These are phyloP conservation scores for Otatea glauca DNA, from an alignment of 176 grass and related monocot species.

Conservation along the genomic window DNA sequence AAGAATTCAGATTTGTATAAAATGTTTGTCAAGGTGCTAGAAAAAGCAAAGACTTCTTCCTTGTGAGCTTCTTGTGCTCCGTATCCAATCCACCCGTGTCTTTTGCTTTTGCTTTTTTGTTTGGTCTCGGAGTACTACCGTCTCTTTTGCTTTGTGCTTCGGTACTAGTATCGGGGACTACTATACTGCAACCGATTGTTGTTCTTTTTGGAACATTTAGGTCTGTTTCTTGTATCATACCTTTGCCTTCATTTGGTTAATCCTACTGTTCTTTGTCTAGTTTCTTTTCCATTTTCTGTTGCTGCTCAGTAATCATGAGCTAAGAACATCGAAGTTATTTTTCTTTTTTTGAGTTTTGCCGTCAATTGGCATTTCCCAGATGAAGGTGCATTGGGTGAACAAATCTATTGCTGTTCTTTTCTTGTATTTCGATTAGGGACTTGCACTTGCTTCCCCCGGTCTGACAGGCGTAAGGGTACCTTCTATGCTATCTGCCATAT, in stretches of 20 bases:
- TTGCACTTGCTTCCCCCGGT: not conserved
- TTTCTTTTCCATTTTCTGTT: not conserved
- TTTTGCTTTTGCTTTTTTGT: conserved; percentile 51
- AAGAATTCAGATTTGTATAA: too few species aligned
- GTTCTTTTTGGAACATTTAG: conserved; percentile 19
- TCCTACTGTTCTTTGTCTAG: not conserved
- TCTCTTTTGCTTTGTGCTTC: conserved; percentile 53
- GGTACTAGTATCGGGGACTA: not conserved
- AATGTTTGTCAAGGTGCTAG: too few species aligned
- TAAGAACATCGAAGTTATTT: not conserved
- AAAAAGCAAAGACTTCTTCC: not conserved
- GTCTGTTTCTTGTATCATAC: not conserved
- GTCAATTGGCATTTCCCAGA: not conserved
- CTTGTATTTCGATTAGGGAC: not conserved
- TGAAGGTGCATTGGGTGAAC: not conserved
- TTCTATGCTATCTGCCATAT: not conserved
- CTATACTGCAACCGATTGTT: not conserved
- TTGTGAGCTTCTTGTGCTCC: not conserved
- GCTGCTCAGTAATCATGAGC: not conserved
- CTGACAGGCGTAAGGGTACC: not conserved
- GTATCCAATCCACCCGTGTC: not conserved
- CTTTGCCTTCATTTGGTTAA: not conserved
- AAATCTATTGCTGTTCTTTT: not conserved
- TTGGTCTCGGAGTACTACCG: conserved; percentile 9
- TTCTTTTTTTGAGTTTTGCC: not conserved